Conservation (phyloP, 192 early-diverging fungal genomes). For the Backusella sp. region DNA sequence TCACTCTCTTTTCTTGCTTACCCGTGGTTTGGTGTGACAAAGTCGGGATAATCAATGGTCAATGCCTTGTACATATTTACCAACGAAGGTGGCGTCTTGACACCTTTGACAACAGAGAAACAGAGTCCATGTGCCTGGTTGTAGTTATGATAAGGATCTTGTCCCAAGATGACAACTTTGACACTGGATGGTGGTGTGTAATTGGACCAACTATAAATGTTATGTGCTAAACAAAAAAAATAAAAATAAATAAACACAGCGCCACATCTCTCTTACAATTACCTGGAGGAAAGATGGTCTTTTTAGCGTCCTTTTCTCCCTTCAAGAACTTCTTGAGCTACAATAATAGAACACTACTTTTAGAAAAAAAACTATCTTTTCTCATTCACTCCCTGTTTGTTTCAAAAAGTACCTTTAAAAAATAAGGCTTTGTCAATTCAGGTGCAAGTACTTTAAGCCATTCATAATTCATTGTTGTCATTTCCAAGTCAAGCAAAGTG, state of each 20-base stretch:
- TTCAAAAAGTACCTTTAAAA: slow-evolving; percentile 45
- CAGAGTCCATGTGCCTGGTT: slow-evolving; percentile 89
- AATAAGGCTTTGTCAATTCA: slow-evolving; percentile 64
- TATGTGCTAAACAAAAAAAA: slow-evolving; percentile 29
- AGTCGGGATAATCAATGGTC: slow-evolving; percentile 66
- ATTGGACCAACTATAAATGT: slow-evolving; percentile 86
- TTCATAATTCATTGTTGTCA: slow-evolving; percentile 66
- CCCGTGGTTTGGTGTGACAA: slow-evolving; percentile 73
- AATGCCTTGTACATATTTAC: slow-evolving; percentile 90
- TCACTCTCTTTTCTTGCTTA: slow-evolving; percentile 1
- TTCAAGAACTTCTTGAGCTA: slow-evolving; percentile 72
- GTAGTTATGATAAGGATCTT: slow-evolving; percentile 75
- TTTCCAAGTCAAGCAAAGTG: slow-evolving; percentile 53
- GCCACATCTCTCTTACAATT: background rate
- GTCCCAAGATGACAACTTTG: slow-evolving; percentile 90
- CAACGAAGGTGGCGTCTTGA: slow-evolving; percentile 81
- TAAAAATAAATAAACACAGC: background rate
- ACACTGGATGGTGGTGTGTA: slow-evolving; percentile 68
- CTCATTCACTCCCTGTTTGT: background rate
- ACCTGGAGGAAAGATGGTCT: slow-evolving; percentile 72
- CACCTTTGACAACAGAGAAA: slow-evolving; percentile 84
- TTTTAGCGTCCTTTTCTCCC: slow-evolving; percentile 46
- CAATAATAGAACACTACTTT: background rate
- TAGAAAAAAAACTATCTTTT: background rate
- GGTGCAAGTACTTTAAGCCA: slow-evolving; percentile 63